Evolutionary conservation across 2,329 filamentous ascomycete species (phyloP), one percentile per base, ranked within the genome.

Genomic region (Penicillium oxalicum): DNA sequence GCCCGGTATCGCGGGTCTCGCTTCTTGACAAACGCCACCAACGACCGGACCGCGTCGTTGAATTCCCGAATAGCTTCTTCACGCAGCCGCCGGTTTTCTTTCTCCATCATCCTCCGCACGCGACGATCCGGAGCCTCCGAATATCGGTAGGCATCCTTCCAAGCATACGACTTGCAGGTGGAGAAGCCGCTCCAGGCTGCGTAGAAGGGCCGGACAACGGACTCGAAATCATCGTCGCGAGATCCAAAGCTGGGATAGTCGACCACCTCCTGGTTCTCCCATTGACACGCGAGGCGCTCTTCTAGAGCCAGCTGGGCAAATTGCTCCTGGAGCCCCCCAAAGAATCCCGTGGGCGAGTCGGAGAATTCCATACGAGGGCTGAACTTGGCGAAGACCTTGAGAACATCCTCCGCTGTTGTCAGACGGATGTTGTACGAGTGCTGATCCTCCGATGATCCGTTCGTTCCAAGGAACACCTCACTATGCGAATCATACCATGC

Each of bases 401-500:
- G 78, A 33, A 98, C 82, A 58, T 96, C 88, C 41, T 89, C 83
- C 9, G 88, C 79, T 2, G 87, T 88, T 6, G 88, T 95, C 54
- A 94, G 76, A 44, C 80, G 82, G 53, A 88, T 78, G 63, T 89
- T 84, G 57, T 84, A 72, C 39, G 85, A 82, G 57, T 81, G 82
- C 47, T 80, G 75, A 33, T 75, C 77, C 40, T 72, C 61, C 8
- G 62, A 61, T 8, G 58, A 61, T 39, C 68, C 80, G 49, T 80
- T 77, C 35, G 84, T 86, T 28, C 80, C 79, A 53, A 97, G 73
- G 53, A 97, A 94, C 44, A 87, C 83, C 58, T 90, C 84, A 52
- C 89, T 85, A 65, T 98, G 93, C 2, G 90, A 90, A 70, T 98
- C 91, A 72, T 98, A 98, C 93, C 93, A 98, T 29, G 91, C 86